A percentile compares a stretch with the other conserved stretches of the same genome.
These are phyloP conservation scores for Vitellaria paradoxa DNA, from an alignment of 179 eudicot genomes.

Conservation along the genomic window DNA sequence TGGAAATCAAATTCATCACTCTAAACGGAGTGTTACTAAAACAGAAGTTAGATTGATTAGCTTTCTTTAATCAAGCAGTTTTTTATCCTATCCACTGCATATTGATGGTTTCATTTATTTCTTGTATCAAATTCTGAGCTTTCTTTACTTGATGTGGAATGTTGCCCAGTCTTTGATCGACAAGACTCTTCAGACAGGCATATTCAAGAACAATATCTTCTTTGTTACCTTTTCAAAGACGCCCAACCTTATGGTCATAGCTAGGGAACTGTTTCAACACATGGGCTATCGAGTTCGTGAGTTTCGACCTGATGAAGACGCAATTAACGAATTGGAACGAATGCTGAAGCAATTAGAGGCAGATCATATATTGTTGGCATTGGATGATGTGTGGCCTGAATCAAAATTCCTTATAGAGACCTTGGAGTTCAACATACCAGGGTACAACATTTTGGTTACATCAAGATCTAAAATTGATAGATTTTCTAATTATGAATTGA, in stretches of 20 bases:
- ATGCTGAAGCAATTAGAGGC: constrained; percentile 14
- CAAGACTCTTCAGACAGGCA: constrained; percentile 13
- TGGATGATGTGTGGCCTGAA: constrained; percentile 37
- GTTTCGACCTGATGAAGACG: constrained; percentile 27
- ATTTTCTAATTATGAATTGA: constrained; percentile 23
- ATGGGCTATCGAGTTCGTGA: neutral
- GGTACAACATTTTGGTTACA: constrained; percentile 29
- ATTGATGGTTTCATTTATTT: too few relatives aligned
- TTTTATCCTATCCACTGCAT: too few relatives aligned
- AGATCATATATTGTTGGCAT: constrained; percentile 24
- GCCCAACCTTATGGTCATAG: constrained; percentile 19
- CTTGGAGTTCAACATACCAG: constrained; percentile 13
- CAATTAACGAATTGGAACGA: constrained; percentile 21
- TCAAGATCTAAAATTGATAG: constrained; percentile 26
- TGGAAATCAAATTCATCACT: too few relatives aligned
- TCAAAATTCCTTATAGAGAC: constrained; percentile 19
- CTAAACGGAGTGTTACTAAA: too few relatives aligned
- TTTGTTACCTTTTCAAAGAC: constrained; percentile 28
- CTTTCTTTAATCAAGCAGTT: too few relatives aligned
- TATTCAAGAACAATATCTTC: constrained; percentile 27
- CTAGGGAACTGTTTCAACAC: constrained; percentile 17
- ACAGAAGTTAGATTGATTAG: too few relatives aligned
- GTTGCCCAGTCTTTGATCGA: neutral
- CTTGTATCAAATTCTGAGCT: too few relatives aligned
- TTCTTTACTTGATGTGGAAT: neutral